Evolutionary conservation across 345 rosid species (phyloP).

Genomic region (Eucalyptus dawsonii): DNA sequence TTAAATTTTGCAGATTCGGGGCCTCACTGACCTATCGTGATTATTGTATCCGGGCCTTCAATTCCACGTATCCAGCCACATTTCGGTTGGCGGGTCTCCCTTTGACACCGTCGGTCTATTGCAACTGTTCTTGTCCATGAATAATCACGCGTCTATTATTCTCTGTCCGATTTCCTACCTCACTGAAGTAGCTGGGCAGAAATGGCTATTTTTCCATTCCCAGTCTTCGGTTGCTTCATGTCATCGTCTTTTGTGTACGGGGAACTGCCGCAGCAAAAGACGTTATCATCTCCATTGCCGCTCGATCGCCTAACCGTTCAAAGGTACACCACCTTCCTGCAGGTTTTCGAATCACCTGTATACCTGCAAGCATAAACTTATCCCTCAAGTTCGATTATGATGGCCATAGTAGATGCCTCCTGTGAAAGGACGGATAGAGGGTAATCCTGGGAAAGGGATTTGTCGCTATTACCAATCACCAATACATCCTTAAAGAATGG

Average conservation of each 20-base stretch:
- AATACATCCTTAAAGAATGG: not conserved
- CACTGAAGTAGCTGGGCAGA: not conserved
- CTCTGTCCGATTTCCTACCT: not conserved
- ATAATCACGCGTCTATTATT: not conserved
- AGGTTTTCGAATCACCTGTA: not conserved
- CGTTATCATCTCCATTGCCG: not conserved
- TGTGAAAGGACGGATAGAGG: not conserved
- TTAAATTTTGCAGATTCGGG: not conserved
- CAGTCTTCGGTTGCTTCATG: not conserved
- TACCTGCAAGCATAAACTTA: not conserved
- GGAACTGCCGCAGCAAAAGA: not conserved
- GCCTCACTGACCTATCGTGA: not conserved
- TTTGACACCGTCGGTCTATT: not conserved
- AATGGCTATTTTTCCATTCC: not conserved
- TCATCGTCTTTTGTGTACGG: not conserved
- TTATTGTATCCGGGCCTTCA: not conserved
- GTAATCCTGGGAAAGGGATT: not conserved
- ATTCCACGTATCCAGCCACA: not conserved
- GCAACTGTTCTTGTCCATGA: not conserved
- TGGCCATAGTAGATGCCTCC: not conserved
- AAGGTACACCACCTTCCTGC: not conserved
- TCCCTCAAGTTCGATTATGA: not conserved
- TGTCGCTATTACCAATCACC: not conserved
- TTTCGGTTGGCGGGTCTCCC: not conserved
- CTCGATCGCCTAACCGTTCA: not conserved